phyloP scores from a whole-genome alignment of 768 basidiomycete species.

The Lactifluus pinguis region DNA sequence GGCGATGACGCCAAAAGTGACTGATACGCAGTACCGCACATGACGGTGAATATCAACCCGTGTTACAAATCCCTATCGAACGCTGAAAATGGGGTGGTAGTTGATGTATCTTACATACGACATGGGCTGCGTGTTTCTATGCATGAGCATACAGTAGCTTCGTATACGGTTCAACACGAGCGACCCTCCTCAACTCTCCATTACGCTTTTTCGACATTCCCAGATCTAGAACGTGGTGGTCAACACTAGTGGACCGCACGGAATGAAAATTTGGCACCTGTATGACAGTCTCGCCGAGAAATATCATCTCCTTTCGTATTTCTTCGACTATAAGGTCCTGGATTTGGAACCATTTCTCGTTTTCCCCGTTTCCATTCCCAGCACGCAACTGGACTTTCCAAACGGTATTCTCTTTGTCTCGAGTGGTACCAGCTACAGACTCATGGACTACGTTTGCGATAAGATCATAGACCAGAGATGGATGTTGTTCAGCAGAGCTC shows the following conservation, averaged over 20 bases:
- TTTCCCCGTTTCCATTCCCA: slow-evolving; percentile 65
- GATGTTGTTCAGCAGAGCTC: slow-evolving; percentile 52
- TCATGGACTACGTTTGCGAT: slow-evolving; percentile 94
- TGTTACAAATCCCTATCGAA: not conserved
- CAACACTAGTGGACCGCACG: not conserved
- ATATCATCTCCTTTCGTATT: slow-evolving; percentile 96
- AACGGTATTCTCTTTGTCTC: slow-evolving; percentile 82
- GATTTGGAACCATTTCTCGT: slow-evolving; percentile 92
- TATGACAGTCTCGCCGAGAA: slow-evolving; percentile 91
- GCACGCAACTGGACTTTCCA: slow-evolving; percentile 89
- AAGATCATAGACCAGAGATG: slow-evolving; percentile 79
- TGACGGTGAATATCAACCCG: not conserved
- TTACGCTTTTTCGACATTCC: slow-evolving; percentile 8
- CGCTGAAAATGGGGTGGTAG: not conserved
- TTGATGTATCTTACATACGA: not conserved
- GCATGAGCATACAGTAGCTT: not conserved
- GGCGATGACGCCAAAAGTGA: not conserved
- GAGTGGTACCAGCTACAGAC: slow-evolving; percentile 90
- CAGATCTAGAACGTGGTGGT: slow-evolving; percentile 10
- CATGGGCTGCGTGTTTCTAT: not conserved
- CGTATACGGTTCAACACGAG: not conserved
- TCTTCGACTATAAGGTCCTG: slow-evolving; percentile 96
- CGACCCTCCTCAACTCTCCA: not conserved
- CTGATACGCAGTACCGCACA: not conserved
- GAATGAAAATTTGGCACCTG: slow-evolving; percentile 47